Evolutionary conservation across 805 yeast species (phyloP).

Genomic region (Metschnikowia cerradonensis): DNA sequence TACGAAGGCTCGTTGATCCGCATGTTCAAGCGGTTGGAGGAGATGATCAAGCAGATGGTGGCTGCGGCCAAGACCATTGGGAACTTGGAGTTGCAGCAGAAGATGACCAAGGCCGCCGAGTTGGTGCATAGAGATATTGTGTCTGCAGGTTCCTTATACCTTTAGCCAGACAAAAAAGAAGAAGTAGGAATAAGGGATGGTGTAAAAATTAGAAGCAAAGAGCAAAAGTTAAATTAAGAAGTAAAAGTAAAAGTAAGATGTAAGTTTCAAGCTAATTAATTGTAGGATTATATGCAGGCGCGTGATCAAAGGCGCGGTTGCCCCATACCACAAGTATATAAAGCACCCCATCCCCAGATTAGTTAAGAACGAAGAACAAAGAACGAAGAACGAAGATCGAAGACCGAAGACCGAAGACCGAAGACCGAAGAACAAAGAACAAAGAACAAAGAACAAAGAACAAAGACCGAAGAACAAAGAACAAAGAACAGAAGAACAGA

Average conservation of each 20-base stretch:
- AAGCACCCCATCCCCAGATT: not conserved
- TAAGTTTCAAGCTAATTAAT: too few species aligned
- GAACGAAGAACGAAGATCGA: not conserved
- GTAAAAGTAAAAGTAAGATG: too few species aligned
- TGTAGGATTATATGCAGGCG: not conserved
- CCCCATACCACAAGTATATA: not conserved
- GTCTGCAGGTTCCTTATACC: conserved; percentile 89
- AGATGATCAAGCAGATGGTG: conserved; percentile 82
- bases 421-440: not conserved
- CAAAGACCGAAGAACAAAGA: not conserved
- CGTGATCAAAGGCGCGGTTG: not conserved
- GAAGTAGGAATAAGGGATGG: too few species aligned
- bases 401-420: not conserved
- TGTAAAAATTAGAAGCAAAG: too few species aligned
- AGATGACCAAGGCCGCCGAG: conserved; percentile 82
- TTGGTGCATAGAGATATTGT: conserved; percentile 94
- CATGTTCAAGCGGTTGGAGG: conserved; percentile 92
- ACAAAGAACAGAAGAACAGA: too few species aligned
- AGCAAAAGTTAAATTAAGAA: too few species aligned
- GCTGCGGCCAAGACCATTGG: conserved; percentile 95
- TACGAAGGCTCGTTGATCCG: conserved; percentile 95
- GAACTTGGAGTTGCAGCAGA: conserved; percentile 75
- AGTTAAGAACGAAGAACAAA: not conserved
- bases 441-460: too few species aligned
- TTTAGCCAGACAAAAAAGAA: too few species aligned